Evolutionary conservation across 2,329 filamentous ascomycete species (phyloP).

Genomic region (Fusarium pseudograminearum): DNA sequence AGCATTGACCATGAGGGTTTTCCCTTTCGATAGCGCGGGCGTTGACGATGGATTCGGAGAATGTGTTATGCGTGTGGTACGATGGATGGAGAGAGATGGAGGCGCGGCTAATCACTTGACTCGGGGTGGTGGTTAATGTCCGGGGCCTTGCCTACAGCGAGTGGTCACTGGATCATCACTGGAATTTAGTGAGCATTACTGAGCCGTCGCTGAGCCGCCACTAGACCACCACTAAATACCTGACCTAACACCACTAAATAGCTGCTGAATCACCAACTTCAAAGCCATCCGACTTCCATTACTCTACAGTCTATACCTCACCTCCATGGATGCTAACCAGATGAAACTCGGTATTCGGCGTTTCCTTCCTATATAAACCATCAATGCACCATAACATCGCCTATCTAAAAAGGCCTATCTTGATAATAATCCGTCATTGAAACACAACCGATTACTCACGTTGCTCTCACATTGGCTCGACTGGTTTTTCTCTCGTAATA

Average conservation of each 20-base stretch:
- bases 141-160: neutral
- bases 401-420: slow-evolving; percentile 39
- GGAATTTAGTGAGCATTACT: neutral
- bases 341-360: slow-evolving; percentile 25
- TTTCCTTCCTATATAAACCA: slow-evolving; percentile 6
- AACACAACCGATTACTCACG: slow-evolving; percentile 36
- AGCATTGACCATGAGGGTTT: slow-evolving; percentile 32
- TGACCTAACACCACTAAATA: neutral
- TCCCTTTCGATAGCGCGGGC: slow-evolving; percentile 12
- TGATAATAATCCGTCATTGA: slow-evolving; percentile 40
- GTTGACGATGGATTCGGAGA: neutral
- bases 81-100: slow-evolving; percentile 2
- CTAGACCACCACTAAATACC: neutral
- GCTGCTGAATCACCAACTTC: neutral
- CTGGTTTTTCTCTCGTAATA: slow-evolving; percentile 29
- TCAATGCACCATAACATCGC: slow-evolving; percentile 28
- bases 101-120: slow-evolving; percentile 31
- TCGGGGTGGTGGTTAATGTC: neutral
- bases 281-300: too few species aligned
- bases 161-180: neutral
- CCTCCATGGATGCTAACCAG: neutral
- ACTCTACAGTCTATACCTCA: neutral
- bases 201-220: neutral
- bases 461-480: slow-evolving; percentile 9
- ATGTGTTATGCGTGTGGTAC: slow-evolving; percentile 16